Evolutionary conservation across 495 filamentous ascomycete species (phyloP).

Genomic region (Penicillium paxilli): DNA sequence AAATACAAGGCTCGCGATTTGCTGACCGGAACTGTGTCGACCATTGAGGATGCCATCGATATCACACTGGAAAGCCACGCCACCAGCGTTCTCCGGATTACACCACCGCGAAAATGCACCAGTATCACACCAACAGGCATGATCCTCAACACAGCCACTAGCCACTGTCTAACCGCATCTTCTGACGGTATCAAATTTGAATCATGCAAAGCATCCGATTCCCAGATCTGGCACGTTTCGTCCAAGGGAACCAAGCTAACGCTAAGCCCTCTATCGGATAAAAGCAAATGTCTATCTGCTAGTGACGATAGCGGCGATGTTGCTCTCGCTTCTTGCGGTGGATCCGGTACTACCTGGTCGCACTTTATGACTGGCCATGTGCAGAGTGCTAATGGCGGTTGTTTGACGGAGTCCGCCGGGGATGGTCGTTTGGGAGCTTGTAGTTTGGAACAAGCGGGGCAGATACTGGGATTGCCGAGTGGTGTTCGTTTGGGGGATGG

Average conservation of each 20-base stretch:
- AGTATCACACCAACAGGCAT: constrained; percentile 30
- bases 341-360: constrained; percentile 19
- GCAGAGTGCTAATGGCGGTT: constrained; percentile 18
- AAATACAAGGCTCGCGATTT: constrained; percentile 23
- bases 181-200: constrained; percentile 15
- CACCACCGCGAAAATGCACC: constrained; percentile 11
- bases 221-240: constrained; percentile 31
- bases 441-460: constrained; percentile 17
- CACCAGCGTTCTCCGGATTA: constrained; percentile 28
- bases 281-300: constrained; percentile 18
- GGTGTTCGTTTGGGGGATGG: constrained; percentile 19
- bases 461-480: constrained; percentile 36
- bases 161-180: constrained; percentile 29
- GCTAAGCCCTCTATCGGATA: constrained; percentile 25
- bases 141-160: constrained; percentile 33
- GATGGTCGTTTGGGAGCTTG: constrained; percentile 10
- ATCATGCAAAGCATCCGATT: constrained; percentile 20
- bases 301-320: background rate
- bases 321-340: constrained; percentile 17
- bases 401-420: constrained; percentile 22
- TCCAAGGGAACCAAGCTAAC: constrained; percentile 14
- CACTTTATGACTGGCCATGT: constrained; percentile 30
- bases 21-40: constrained; percentile 11
- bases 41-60: constrained; percentile 11
- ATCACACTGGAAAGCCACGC: constrained; percentile 29